These are phyloP conservation scores for Rhizophagus sp. DNA, from an alignment of 192 early-diverging fungal species.

Conservation along the genomic window DNA sequence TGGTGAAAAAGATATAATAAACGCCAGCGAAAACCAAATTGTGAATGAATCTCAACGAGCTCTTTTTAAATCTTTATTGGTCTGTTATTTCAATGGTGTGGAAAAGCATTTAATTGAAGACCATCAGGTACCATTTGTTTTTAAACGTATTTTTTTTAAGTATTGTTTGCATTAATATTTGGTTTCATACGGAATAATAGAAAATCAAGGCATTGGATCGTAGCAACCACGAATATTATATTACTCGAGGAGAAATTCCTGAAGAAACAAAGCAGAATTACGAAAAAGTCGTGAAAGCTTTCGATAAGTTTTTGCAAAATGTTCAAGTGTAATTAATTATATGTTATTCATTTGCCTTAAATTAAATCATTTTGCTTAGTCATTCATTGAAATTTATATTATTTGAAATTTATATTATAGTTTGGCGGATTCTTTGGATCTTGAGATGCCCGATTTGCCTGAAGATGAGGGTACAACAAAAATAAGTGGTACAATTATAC, in stretches of 20 bases:
- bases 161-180: not conserved
- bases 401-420: constrained; percentile 35
- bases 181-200: constrained; percentile 24
- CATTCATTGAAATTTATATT: not conserved
- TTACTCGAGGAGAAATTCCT: constrained; percentile 76
- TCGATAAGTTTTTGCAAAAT: constrained; percentile 65
- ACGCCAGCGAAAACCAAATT: constrained; percentile 25
- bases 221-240: constrained; percentile 76
- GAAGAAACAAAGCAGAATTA: constrained; percentile 79
- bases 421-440: constrained; percentile 72
- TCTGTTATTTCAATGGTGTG: constrained; percentile 62
- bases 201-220: constrained; percentile 72
- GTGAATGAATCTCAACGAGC: constrained; percentile 41
- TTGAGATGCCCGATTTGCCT: constrained; percentile 76
- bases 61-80: constrained; percentile 50
- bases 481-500: constrained; percentile 20
- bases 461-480: constrained; percentile 65
- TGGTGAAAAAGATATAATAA: constrained; percentile 12
- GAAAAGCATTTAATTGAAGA: constrained; percentile 64
- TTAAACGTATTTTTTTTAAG: not conserved
- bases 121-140: constrained; percentile 51
- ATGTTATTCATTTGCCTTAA: not conserved
- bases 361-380: not conserved
- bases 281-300: constrained; percentile 66
- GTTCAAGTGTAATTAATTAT: constrained; percentile 43